phyloP scores from a whole-genome alignment of 352 stramenopile species.

The Phytophthora fragariae region DNA sequence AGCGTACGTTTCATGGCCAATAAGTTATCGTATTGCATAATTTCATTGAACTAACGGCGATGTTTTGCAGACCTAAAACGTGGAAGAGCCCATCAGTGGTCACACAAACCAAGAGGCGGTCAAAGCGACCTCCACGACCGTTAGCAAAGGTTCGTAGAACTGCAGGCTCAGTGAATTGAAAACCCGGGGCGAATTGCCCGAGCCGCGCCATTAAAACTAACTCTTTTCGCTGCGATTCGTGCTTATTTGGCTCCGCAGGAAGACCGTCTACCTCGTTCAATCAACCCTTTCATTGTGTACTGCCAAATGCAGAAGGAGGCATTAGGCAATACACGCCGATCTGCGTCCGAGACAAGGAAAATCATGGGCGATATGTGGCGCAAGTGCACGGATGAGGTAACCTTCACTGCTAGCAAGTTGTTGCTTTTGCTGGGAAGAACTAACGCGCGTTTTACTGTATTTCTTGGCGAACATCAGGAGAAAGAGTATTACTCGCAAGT shows the following conservation, averaged over 20 bases:
- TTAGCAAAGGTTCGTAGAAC: slow-evolving; percentile 35
- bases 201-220: slow-evolving; percentile 2
- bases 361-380: slow-evolving; percentile 88
- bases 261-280: slow-evolving; percentile 61
- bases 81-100: slow-evolving; percentile 45
- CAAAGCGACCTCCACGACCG: slow-evolving; percentile 36
- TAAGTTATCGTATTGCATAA: background rate
- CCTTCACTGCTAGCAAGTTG: background rate
- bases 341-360: slow-evolving; percentile 76
- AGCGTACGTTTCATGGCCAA: slow-evolving; percentile 37
- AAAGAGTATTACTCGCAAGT: slow-evolving; percentile 83
- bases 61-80: slow-evolving; percentile 49
- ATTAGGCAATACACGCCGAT: slow-evolving; percentile 61
- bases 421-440: background rate
- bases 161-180: background rate
- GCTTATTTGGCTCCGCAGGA: slow-evolving; percentile 40
- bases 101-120: slow-evolving; percentile 38
- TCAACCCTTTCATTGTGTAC: slow-evolving; percentile 88
- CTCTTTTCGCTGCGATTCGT: background rate
- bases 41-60: background rate
- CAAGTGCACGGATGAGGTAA: slow-evolving; percentile 78
- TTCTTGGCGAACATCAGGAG: slow-evolving; percentile 39
- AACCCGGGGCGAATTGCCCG: background rate
- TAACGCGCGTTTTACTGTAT: background rate
- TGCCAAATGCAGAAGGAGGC: slow-evolving; percentile 82